A percentile compares a stretch with the other conserved stretches of the same genome.
phyloP scores from a whole-genome alignment of 2,329 filamentous ascomycete species.

The Didymellaceae sp. region DNA sequence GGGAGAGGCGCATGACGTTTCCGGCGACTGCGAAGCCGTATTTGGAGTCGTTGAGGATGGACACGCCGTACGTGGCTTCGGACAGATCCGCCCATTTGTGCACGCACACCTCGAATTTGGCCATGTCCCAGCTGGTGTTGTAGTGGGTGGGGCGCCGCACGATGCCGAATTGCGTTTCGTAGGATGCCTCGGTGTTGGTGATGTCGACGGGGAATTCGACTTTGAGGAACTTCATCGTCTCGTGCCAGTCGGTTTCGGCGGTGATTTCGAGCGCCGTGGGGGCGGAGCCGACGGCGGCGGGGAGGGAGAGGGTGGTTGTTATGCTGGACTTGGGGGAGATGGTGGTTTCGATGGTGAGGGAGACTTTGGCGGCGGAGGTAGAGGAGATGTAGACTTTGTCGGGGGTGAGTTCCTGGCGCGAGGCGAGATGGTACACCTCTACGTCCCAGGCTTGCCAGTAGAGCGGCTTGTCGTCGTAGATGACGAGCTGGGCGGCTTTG shows the following conservation, averaged over 20 bases:
- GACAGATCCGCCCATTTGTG: constrained; percentile 93
- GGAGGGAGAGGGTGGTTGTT: constrained; percentile 82
- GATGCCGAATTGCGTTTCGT: constrained; percentile 94
- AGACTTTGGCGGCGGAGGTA: constrained; percentile 75
- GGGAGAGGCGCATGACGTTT: constrained; percentile 85
- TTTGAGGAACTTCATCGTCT: constrained; percentile 97
- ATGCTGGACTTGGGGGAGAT: constrained; percentile 89
- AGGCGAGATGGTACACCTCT: constrained; percentile 92
- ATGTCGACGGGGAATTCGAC: constrained; percentile 96
- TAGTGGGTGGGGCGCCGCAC: constrained; percentile 92
- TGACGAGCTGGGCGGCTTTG: constrained; percentile 88
- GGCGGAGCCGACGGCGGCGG: constrained; percentile 69
- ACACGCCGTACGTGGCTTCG: constrained; percentile 87
- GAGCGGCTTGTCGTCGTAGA: constrained; percentile 96
- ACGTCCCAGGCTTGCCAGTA: constrained; percentile 99
- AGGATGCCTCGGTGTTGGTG: constrained; percentile 87
- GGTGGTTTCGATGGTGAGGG: constrained; percentile 80
- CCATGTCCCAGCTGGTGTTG: constrained; percentile 98
- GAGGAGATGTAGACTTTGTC: constrained; percentile 75
- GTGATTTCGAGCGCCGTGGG: constrained; percentile 77
- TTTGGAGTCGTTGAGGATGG: constrained; percentile 92
- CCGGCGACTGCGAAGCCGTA: constrained; percentile 93
- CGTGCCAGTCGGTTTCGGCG: constrained; percentile 93
- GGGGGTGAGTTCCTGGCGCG: constrained; percentile 75
- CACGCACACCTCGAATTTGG: constrained; percentile 95